Base-by-base conservation (phyloP, 306 rosid species). In the Malus sylvestris region DNA sequence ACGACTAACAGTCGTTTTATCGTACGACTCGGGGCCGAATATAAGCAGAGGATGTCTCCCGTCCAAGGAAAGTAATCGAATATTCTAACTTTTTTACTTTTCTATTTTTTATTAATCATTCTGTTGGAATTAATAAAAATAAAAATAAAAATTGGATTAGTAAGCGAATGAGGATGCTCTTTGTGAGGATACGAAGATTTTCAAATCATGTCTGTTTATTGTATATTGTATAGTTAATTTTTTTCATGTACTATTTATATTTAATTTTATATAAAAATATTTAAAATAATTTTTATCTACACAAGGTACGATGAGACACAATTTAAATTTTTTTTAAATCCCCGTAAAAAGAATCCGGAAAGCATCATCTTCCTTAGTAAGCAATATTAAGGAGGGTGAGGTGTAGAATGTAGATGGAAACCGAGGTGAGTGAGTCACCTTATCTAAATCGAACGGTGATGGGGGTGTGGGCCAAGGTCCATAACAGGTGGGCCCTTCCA, bases 271-370 rank as follows among this genome's bases (percentile, higher is more conserved):
- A 32, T 32, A 32, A 32, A 32, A 32, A 0, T 32, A 32, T 32
- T 32, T 32, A 32, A 32, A 32, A 32, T 32, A 32, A 32, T 32
- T 32, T 32, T 32, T 32, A 32, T 32, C 5, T 32, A 0, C 33
- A 32, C 0, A 30, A 32, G 4, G 4, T 32, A 32, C 5, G 4
- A 32, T 32, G 5, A 32, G 4, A 32, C 33, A 32, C 1, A 0
- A 32, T 32, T 32, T 4, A 0, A 32, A 0, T 0, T 0, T 30
- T 30, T 32, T 0, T 32, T 0, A 32, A 4, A 32, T 32, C 5
- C 5, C 4, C 5, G 0, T 0, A 32, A 32, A 32, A 32, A 32
- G 1, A 32, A 32, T 30, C 4, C 1, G 33, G 33, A 30, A 30
- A 30, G 4, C 1, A 32, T 32, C 4, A 0, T 32, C 33, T 27